phyloP scores from a whole-genome alignment of 768 basidiomycete genomes.

The Leccinum ochraceum region DNA sequence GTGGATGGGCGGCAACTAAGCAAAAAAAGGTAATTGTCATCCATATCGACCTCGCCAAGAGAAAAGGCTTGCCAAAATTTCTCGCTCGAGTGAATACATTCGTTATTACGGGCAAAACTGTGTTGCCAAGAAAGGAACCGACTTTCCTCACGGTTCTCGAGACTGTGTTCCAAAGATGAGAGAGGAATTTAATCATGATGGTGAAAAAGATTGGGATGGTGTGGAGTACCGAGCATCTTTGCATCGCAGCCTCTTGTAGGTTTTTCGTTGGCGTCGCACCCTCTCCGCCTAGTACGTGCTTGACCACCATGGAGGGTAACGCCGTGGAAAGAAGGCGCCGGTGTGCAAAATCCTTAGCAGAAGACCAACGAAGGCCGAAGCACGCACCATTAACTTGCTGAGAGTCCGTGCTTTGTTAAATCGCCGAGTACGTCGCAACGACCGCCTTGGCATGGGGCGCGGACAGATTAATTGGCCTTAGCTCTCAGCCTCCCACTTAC shows the following conservation, averaged over 20 bases:
- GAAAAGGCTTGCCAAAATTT: neutral
- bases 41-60: neutral
- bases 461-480: neutral
- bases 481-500: neutral
- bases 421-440: neutral
- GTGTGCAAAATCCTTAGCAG: neutral
- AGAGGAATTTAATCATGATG: neutral
- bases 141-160: neutral
- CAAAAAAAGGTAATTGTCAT: neutral
- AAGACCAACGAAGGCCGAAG: neutral
- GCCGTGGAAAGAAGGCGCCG: neutral
- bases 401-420: neutral
- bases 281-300: neutral
- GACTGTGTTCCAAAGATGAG: neutral
- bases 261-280: neutral
- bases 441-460: neutral
- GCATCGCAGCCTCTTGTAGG: conserved; percentile 4
- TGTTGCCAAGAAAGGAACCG: neutral
- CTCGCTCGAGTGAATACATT: neutral
- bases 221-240: neutral
- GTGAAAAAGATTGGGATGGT: neutral
- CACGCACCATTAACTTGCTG: too few species aligned
- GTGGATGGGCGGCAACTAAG: neutral
- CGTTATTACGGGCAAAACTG: neutral
- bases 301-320: neutral